phyloP scores from a whole-genome alignment of 2,329 filamentous ascomycete genomes.

The Thelonectria olida region DNA sequence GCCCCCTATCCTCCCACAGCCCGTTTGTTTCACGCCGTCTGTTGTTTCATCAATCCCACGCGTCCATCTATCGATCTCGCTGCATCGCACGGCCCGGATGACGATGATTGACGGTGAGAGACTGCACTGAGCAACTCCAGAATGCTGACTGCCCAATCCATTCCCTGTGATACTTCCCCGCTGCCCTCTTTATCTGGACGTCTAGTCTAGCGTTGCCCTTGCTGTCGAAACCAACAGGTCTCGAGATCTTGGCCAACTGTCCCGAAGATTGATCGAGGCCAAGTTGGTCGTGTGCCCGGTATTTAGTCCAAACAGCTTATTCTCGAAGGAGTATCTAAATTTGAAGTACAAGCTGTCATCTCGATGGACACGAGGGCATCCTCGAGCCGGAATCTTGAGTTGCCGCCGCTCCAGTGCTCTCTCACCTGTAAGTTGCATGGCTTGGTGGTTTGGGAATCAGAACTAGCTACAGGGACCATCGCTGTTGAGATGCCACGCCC shows the following conservation, averaged over 20 bases:
- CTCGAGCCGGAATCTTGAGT: constrained; percentile 16
- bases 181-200: not conserved
- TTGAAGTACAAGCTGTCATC: not conserved
- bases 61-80: constrained; percentile 3
- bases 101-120: constrained; percentile 7
- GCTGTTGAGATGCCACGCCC: constrained; percentile 17
- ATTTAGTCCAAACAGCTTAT: not conserved
- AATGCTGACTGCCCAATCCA: not conserved
- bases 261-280: constrained; percentile 1
- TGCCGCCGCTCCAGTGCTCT: constrained; percentile 3
- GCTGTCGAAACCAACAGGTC: not conserved
- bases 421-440: not conserved
- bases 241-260: not conserved
- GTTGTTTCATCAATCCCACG: constrained; percentile 14
- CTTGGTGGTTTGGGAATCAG: constrained; percentile 12
- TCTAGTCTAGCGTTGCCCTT: constrained; percentile 4
- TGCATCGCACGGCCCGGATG: not conserved
- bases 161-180: not conserved
- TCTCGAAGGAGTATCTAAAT: not conserved
- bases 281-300: not conserved
- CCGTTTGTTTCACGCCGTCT: constrained; percentile 33
- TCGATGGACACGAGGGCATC: constrained; percentile 6
- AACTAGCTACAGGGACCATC: constrained; percentile 17
- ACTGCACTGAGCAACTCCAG: not conserved
- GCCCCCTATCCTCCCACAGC: constrained; percentile 25